Conservation (phyloP, 176 grass and related monocot genomes). For the Eragrostis curvula region DNA sequence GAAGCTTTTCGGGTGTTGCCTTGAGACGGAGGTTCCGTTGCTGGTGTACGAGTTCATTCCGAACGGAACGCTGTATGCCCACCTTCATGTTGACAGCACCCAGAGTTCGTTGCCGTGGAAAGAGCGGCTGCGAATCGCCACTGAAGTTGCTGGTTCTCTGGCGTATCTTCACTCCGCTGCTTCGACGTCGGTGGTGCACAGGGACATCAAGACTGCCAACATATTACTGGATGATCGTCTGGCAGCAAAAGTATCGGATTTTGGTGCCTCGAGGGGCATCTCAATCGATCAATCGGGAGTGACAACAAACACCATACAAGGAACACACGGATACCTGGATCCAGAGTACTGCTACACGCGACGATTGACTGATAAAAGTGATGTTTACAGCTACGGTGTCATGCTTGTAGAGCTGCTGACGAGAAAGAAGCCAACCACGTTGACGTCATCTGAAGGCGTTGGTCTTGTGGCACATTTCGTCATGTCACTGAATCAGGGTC, state of each 20-base stretch:
- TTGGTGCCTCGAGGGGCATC: conserved; percentile 64
- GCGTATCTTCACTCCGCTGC: conserved; percentile 64
- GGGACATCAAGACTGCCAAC: conserved; percentile 63
- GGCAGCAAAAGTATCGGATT: conserved; percentile 61
- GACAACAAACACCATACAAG: conserved; percentile 53
- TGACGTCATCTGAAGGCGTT: background rate
- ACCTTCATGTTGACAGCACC: conserved; percentile 31
- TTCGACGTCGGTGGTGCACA: conserved; percentile 51
- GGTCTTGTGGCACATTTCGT: conserved; percentile 38
- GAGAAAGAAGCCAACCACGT: conserved; percentile 30
- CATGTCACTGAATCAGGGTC: conserved; percentile 4
- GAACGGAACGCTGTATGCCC: conserved; percentile 53
- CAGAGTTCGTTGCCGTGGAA: conserved; percentile 30
- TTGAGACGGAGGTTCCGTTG: conserved; percentile 60
- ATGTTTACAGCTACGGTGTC: conserved; percentile 67
- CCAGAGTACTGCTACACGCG: conserved; percentile 58
- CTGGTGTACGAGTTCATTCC: conserved; percentile 67
- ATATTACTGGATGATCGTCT: conserved; percentile 60
- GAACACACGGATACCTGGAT: conserved; percentile 68
- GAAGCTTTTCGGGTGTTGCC: conserved; percentile 66
- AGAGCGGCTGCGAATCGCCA: conserved; percentile 48
- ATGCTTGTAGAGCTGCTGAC: conserved; percentile 71
- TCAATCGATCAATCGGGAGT: conserved; percentile 44
- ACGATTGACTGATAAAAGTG: conserved; percentile 62
- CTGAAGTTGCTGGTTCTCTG: conserved; percentile 51